Evolutionary conservation across 73 alveolate genomes (phyloP).

Genomic region (Paramecium bursaria): DNA sequence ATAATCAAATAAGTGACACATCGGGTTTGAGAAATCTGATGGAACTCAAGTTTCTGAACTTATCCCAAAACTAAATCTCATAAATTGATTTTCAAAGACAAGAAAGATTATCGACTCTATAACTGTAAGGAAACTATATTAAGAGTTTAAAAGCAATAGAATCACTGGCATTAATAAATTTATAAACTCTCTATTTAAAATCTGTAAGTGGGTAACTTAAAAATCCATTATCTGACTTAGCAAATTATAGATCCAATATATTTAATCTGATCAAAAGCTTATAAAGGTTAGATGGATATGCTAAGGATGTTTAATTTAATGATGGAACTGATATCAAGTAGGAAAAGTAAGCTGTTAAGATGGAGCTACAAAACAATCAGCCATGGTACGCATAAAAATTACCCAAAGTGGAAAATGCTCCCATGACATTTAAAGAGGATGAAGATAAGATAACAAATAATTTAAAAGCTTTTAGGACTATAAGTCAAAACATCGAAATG

Average conservation of each 20-base stretch:
- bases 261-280: neutral
- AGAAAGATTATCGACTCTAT: neutral
- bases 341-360: neutral
- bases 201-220: neutral
- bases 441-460: neutral
- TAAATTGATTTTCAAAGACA: neutral
- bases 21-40: neutral
- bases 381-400: constrained; percentile 52
- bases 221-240: constrained; percentile 21
- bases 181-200: constrained; percentile 7
- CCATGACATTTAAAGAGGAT: neutral
- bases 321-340: constrained; percentile 22
- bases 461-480: neutral
- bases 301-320: neutral
- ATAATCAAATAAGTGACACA: constrained; percentile 16
- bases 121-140: constrained; percentile 27
- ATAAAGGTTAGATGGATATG: constrained; percentile 26
- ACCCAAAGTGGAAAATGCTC: constrained; percentile 7
- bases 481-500: constrained; percentile 13
- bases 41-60: constrained; percentile 4
- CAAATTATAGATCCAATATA: neutral
- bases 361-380: neutral
- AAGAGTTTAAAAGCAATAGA: constrained; percentile 12
- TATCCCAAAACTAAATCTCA: constrained; percentile 26
- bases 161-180: neutral